Conservation (phyloP, 345 rosid species). For the Cardamine resedifolia region DNA sequence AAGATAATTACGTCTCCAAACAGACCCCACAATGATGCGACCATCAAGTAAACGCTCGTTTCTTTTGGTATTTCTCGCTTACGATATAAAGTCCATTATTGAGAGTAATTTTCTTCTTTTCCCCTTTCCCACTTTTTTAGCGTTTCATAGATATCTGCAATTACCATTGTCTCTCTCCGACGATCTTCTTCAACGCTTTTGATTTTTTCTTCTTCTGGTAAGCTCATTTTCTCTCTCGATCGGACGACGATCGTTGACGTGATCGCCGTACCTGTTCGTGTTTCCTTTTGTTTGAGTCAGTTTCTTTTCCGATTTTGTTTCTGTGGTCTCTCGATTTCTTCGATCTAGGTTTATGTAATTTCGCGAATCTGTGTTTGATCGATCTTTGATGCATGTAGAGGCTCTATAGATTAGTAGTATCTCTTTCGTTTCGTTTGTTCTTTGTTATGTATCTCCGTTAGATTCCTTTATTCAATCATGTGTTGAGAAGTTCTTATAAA, state of each 20-base stretch:
- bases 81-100: constrained; percentile 32
- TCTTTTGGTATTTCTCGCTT: constrained; percentile 9
- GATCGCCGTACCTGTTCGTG: neutral
- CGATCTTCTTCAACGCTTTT: constrained; percentile 19
- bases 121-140: neutral
- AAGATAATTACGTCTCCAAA: constrained; percentile 22
- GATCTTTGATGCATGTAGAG: constrained; percentile 12
- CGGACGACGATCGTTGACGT: constrained; percentile 21
- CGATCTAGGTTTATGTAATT: constrained; percentile 22
- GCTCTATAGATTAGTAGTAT: neutral
- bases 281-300: neutral
- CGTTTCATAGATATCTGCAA: constrained; percentile 23
- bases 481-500: neutral
- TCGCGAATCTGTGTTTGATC: neutral
- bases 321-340: neutral
- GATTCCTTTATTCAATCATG: neutral
- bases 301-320: neutral
- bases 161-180: neutral
- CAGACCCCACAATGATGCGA: constrained; percentile 28
- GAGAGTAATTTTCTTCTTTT: neutral
- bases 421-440: neutral
- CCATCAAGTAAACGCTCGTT: constrained; percentile 38
- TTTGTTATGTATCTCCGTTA: neutral
- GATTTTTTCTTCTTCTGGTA: constrained; percentile 27
- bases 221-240: constrained; percentile 19